These are phyloP conservation scores for Dicorynia guianensis DNA, from an alignment of 306 rosid species.

Conservation along the genomic window DNA sequence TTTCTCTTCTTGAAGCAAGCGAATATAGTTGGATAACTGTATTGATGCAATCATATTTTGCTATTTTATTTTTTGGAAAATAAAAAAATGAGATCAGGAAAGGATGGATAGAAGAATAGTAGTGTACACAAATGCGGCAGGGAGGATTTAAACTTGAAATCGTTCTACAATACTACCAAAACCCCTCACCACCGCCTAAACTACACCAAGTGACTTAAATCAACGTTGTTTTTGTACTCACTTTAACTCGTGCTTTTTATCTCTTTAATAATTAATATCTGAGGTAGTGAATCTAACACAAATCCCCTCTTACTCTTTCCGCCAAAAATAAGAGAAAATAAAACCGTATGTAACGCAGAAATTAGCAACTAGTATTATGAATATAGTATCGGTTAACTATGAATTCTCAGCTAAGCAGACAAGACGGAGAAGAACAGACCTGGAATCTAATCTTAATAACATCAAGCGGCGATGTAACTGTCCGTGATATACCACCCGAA, in stretches of 20 bases:
- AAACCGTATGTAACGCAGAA: too few species aligned
- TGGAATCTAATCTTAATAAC: conserved; percentile 98
- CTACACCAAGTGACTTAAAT: too few species aligned
- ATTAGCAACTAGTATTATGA: neutral
- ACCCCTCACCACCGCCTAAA: too few species aligned
- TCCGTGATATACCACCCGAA: conserved; percentile 86
- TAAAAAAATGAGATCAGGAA: too few species aligned
- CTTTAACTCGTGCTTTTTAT: neutral
- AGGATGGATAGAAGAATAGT: too few species aligned
- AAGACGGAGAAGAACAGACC: conserved; percentile 50
- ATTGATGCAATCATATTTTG: neutral
- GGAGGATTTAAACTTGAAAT: too few species aligned
- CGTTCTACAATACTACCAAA: too few species aligned
- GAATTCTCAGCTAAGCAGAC: neutral
- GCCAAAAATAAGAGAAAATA: too few species aligned
- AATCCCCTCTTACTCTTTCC: too few species aligned
- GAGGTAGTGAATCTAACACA: neutral
- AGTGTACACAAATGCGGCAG: too few species aligned
- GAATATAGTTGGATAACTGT: neutral
- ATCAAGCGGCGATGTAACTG: conserved; percentile 91
- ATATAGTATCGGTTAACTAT: neutral
- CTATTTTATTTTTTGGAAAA: too few species aligned
- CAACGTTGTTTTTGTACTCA: neutral
- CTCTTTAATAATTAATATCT: conserved; percentile 8
- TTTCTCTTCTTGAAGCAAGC: conserved; percentile 27